Evolutionary conservation across 2,329 filamentous ascomycete genomes (phyloP).

Genomic region (Aureobasidium namibiae): DNA sequence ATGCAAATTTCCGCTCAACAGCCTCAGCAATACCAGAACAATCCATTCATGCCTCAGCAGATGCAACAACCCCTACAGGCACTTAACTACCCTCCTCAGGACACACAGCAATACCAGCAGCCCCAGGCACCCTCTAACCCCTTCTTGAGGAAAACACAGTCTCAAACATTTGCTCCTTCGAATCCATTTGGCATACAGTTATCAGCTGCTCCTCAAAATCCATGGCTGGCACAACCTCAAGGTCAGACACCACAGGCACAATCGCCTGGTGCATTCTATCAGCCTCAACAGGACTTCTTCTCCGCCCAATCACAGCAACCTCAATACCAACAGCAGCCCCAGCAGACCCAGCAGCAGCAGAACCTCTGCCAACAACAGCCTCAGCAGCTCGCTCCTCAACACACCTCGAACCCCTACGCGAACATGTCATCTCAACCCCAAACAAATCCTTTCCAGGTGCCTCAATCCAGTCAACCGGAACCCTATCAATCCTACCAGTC

Average conservation of each 20-base stretch:
- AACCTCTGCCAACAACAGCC: constrained; percentile 17
- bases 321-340: constrained; percentile 15
- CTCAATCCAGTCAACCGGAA: constrained; percentile 2
- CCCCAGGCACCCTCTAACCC: constrained; percentile 27
- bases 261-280: constrained; percentile 21
- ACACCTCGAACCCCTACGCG: constrained; percentile 16
- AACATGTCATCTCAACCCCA: constrained; percentile 10
- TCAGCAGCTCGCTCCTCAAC: constrained; percentile 21
- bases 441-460: constrained; percentile 3
- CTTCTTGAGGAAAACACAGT: constrained; percentile 35
- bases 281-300: constrained; percentile 23
- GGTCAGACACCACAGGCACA: constrained; percentile 25
- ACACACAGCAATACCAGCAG: constrained; percentile 16
- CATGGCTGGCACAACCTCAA: constrained; percentile 32
- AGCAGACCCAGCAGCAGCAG: constrained; percentile 28
- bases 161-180: constrained; percentile 33
- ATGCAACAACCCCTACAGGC: constrained; percentile 17
- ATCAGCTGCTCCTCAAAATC: constrained; percentile 18
- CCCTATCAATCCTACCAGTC: constrained; percentile 20
- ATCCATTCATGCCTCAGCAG: constrained; percentile 24
- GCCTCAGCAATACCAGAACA: constrained; percentile 20
- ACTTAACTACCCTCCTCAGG: constrained; percentile 13
- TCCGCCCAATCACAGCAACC: constrained; percentile 19
- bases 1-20: constrained; percentile 52
- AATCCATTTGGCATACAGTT: constrained; percentile 16